These are phyloP conservation scores for Tylopilus vinaceipallidus DNA, from an alignment of 768 basidiomycete species.

Conservation along the genomic window DNA sequence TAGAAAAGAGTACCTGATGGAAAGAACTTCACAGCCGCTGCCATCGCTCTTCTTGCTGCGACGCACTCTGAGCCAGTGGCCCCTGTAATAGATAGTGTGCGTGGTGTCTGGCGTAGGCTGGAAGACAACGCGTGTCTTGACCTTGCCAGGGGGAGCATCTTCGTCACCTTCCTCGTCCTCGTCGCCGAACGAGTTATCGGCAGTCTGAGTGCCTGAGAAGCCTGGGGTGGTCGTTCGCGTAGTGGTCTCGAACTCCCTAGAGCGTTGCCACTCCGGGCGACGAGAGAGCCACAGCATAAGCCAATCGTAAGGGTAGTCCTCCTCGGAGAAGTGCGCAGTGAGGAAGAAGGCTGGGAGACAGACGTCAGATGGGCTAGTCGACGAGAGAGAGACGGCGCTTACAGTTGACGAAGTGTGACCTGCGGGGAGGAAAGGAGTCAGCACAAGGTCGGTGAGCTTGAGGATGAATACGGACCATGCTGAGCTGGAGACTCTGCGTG, in stretches of 20 bases:
- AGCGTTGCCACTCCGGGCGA: constrained; percentile 85
- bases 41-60: constrained; percentile 67
- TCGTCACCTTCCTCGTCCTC: constrained; percentile 48
- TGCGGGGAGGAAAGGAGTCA: constrained; percentile 26
- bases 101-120: constrained; percentile 87
- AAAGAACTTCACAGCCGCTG: constrained; percentile 70
- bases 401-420: constrained; percentile 89
- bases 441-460: constrained; percentile 2
- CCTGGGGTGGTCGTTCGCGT: constrained; percentile 69
- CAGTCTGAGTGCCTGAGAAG: constrained; percentile 42
- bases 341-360: constrained; percentile 68
- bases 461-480: constrained; percentile 57
- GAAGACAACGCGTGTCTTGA: constrained; percentile 81
- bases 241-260: constrained; percentile 86
- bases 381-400: constrained; percentile 33
- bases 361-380: constrained; percentile 10
- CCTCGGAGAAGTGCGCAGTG: constrained; percentile 87
- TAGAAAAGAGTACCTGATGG: constrained; percentile 55
- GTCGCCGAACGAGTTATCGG: constrained; percentile 56
- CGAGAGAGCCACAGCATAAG: constrained; percentile 88
- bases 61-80: constrained; percentile 79
- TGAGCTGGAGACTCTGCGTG: constrained; percentile 75
- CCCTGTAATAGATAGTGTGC: constrained; percentile 83
- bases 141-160: constrained; percentile 50
- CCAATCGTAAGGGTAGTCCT: constrained; percentile 90